Evolutionary conservation across 1,139 yeast species (phyloP), one percentile per base, ranked within the genome.

Genomic region (Suhomyces atakaporum): DNA sequence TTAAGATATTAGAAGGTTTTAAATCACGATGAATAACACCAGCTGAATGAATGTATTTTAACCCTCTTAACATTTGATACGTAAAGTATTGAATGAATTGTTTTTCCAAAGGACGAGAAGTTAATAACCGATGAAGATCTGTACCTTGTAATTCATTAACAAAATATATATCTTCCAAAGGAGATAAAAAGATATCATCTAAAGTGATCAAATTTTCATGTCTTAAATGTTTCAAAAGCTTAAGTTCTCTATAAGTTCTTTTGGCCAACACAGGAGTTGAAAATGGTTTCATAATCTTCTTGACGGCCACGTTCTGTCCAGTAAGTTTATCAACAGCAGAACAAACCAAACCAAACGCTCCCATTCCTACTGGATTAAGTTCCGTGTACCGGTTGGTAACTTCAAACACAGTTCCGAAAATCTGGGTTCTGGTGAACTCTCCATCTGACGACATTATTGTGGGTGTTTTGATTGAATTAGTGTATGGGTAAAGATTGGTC

Each of bases 341-440:
- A 63, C 99, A 92, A 31, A 92, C 99, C 25, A 92, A 77, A 6
- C 98, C 98, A 58, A 92, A 92, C 8, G 98, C 98, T 23, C 98
- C 98, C 98, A 92, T 92, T 1, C 98, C 98, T 33, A 92, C 97
- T 3, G 98, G 98, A 54, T 89, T 92, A 45, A 92, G 74, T 56
- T 92, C 96, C 14, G 89, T 79, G 65, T 92, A 92, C 47, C 96
- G 69, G 54, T 79, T 84, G 35, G 98, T 92, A 51, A 92, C 89
- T 64, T 92, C 98, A 60, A 92, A 89, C 31, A 87, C 89, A 3
- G 96, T 88, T 35, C 96, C 96, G 55, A 82, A 82, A 44, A 82
- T 83, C 58, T 82, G 85, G 27, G 73, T 69, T 51, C 77, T 61
- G 23, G 62, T 57, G 45, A 57, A 57, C 43, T 57, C 62, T 27